Evolutionary conservation across 495 filamentous ascomycete species (phyloP), one percentile per base, ranked within the genome.

Genomic region (Talaromyces wortmannii): DNA sequence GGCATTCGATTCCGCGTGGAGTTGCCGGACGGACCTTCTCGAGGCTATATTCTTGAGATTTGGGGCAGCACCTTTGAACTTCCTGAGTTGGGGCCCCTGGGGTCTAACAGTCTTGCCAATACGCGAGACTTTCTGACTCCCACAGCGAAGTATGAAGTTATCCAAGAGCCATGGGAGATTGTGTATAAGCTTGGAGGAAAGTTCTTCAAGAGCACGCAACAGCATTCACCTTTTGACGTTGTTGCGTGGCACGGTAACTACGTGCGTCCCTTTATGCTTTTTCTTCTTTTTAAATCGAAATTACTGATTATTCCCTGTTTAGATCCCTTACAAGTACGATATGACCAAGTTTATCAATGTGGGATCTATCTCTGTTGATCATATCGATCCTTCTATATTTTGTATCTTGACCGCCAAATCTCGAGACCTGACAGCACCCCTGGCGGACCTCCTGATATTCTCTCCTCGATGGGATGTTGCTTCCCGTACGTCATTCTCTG

Each of bases 351-450:
- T 81, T 49, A 71, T 77, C 57, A 76, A 76, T 53, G 69, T 78
- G 46, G 76, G 71, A 45, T 75, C 72, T 40, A 76, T 77, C 48
- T 76, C 71, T 4, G 73, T 76, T 15, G 75, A 80, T 48, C 76
- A 80, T 54, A 76, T 76, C 51, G 76, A 81, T 52, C 77, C 76
- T 0, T 76, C 74, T 12, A 77, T 81, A 50, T 77, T 75, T 66
- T 78, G 74, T 52, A 74, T 81, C 0, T 64, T 79, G 7, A 79
- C 76, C 3, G 76, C 74, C 30, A 70, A 67, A 31, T 78, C 73
- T 2, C 67, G 70, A 15, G 70, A 76, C 52, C 58, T 65, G 7
- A 65, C 63, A 0, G 67, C 73, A 2, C 72, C 78, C 11, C 59
- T 81, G n/a, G 71, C 75, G 0, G 77, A 78, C 49, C 68, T 81